Conservation (phyloP, 768 basidiomycete genomes). For the Auricularia sp. region DNA sequence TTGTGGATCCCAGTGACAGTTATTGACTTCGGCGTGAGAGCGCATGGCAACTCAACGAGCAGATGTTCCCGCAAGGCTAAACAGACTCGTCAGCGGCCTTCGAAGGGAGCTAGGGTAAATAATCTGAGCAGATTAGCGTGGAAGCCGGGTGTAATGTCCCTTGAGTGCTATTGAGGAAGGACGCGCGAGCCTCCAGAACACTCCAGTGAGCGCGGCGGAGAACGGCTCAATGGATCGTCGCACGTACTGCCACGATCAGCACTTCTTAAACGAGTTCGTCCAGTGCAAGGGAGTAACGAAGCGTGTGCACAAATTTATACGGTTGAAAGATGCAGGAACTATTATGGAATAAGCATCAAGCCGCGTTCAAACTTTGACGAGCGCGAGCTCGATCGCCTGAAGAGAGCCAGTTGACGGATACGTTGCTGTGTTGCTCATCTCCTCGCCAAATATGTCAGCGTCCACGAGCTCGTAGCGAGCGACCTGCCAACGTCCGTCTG, state of each 20-base stretch:
- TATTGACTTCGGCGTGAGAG: no score
- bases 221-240: not conserved
- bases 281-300: not conserved
- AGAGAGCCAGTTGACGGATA: not conserved
- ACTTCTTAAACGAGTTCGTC: not conserved
- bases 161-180: not conserved
- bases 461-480: not conserved
- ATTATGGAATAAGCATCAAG: no score
- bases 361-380: not conserved
- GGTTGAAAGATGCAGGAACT: no score
- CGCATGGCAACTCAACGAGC: no score
- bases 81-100: not conserved
- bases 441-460: slow-evolving; percentile 3
- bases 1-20: no score
- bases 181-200: not conserved
- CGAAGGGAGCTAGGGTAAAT: not conserved
- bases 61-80: no score
- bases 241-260: not conserved
- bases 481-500: not conserved
- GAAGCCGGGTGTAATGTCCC: not conserved
- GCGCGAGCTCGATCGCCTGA: not conserved
- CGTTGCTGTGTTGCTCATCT: not conserved
- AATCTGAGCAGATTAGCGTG: not conserved
- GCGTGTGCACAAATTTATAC: no score
- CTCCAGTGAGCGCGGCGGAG: not conserved